A percentile compares a stretch with the other conserved stretches of the same genome.
Conservation (phyloP, 2,329 filamentous ascomycete genomes). For the Colletotrichum kahawae region DNA sequence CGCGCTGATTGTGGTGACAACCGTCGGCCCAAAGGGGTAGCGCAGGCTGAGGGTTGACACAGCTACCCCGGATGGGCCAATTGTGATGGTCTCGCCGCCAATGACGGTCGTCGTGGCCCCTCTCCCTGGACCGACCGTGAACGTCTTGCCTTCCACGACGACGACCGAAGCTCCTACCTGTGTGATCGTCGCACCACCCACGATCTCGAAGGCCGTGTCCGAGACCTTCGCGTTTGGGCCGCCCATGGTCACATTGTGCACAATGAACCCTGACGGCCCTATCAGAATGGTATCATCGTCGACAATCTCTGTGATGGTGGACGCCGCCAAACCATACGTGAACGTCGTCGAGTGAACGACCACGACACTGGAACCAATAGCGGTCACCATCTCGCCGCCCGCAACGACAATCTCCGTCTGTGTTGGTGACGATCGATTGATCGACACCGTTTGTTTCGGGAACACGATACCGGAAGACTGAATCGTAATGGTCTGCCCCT, state of each 20-base stretch:
- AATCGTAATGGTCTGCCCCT: constrained; percentile 37
- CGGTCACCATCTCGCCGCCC: constrained; percentile 54
- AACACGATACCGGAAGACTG: constrained; percentile 37
- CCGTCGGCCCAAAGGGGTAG: constrained; percentile 50
- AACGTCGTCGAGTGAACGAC: constrained; percentile 48
- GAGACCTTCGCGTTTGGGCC: constrained; percentile 39
- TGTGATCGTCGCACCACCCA: constrained; percentile 58
- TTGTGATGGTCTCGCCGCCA: constrained; percentile 55
- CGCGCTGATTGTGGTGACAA: constrained; percentile 45
- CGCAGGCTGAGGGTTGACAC: constrained; percentile 50
- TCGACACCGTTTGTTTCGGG: constrained; percentile 38
- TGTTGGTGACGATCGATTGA: constrained; percentile 32
- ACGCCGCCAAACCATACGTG: constrained; percentile 45
- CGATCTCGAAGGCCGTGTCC: constrained; percentile 49
- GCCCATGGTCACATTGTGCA: constrained; percentile 48
- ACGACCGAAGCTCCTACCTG: constrained; percentile 52
- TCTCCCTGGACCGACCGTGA: constrained; percentile 53
- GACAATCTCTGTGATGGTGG: constrained; percentile 43
- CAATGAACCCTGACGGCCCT: constrained; percentile 47
- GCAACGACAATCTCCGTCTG: constrained; percentile 50
- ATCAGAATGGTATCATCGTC: constrained; percentile 57
- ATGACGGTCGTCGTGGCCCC: constrained; percentile 48
- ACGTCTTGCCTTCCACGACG: constrained; percentile 55
- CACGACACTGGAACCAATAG: constrained; percentile 43
- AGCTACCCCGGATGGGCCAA: constrained; percentile 54